phyloP scores from a whole-genome alignment of 2,329 filamentous ascomycete genomes.

The Aspergillus arachidicola region DNA sequence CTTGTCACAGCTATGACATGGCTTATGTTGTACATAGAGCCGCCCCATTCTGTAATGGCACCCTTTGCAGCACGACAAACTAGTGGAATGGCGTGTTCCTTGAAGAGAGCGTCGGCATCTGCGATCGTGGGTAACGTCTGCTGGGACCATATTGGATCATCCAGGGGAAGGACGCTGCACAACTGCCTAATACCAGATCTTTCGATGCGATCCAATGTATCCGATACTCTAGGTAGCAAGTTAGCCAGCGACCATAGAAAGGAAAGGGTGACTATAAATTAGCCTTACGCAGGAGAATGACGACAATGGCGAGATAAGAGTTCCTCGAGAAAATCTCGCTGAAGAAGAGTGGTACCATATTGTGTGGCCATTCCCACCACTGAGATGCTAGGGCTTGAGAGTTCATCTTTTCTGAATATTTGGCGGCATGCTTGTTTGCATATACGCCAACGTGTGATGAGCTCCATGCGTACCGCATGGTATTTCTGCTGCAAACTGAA shows the following conservation, averaged over 20 bases:
- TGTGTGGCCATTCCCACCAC: neutral
- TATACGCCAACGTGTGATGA: neutral
- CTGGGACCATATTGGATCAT: neutral
- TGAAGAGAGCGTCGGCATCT: neutral
- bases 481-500: neutral
- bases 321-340: neutral
- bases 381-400: neutral
- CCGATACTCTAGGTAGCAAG: neutral
- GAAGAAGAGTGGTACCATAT: neutral
- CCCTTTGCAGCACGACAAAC: neutral
- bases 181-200: neutral
- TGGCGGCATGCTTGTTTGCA: neutral
- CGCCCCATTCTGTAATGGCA: neutral
- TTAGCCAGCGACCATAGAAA: neutral
- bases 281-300: neutral
- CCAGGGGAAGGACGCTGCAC: neutral
- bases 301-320: neutral
- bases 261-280: neutral
- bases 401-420: neutral
- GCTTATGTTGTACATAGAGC: slow-evolving; percentile 51
- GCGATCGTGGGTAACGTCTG: neutral
- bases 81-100: neutral
- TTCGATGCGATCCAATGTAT: neutral
- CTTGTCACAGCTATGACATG: slow-evolving; percentile 70
- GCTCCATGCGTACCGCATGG: neutral